Evolutionary conservation across 2,329 filamentous ascomycete genomes (phyloP).

Genomic region (Zasmidium citrigriseum): DNA sequence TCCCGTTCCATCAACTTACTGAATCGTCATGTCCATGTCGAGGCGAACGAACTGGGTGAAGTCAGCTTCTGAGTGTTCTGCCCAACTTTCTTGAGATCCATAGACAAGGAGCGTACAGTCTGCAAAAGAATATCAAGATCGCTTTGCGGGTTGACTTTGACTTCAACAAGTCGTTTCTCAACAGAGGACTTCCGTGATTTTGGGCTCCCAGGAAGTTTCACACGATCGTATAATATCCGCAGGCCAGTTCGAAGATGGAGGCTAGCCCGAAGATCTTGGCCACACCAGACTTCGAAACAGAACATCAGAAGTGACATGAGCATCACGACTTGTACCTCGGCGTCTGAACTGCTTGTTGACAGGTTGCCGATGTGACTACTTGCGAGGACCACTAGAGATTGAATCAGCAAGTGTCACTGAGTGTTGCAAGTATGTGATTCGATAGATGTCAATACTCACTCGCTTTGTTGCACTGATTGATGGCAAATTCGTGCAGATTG

Average conservation of each 20-base stretch:
- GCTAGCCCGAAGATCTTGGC: constrained; percentile 1
- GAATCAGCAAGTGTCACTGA: too few species aligned
- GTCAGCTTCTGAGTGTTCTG: neutral
- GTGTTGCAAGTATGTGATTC: neutral
- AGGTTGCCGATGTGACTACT: constrained; percentile 1
- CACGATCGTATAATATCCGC: constrained; percentile 2
- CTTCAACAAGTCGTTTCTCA: neutral
- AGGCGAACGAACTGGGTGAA: neutral
- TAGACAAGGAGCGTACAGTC: too few species aligned
- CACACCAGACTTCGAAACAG: constrained; percentile 9
- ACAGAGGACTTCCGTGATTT: neutral
- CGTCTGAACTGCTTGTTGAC: neutral
- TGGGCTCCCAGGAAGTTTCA: neutral
- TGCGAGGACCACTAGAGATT: neutral
- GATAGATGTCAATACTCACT: neutral
- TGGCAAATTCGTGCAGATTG: constrained; percentile 1
- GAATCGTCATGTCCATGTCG: constrained; percentile 3
- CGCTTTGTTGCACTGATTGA: constrained; percentile 6
- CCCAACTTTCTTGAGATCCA: neutral
- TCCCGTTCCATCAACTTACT: neutral
- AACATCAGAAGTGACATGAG: constrained; percentile 2
- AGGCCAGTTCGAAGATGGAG: constrained; percentile 4
- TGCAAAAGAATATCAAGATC: constrained; percentile 1
- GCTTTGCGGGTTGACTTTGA: constrained; percentile 2
- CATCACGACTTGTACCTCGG: constrained; percentile 4